Conservation (phyloP, 371 early-diverging fungal species). For the Lichtheimia ramosa region DNA sequence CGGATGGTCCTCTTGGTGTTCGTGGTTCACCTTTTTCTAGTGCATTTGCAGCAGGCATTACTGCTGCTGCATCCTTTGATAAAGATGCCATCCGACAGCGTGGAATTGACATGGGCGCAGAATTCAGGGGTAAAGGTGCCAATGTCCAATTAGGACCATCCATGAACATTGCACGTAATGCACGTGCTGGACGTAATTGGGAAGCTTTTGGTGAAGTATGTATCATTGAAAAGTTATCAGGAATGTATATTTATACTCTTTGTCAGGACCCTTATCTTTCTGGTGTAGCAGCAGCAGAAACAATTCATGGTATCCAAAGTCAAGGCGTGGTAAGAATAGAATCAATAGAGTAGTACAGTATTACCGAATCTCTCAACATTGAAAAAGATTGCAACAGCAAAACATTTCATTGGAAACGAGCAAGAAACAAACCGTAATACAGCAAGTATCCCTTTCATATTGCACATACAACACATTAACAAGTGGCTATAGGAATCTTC, state of each 20-base stretch:
- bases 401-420: conserved; percentile 55
- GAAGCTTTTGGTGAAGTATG: conserved; percentile 55
- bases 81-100: conserved; percentile 39
- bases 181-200: conserved; percentile 53
- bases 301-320: conserved; percentile 34
- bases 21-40: conserved; percentile 38
- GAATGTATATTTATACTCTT: not conserved
- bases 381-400: conserved; percentile 47
- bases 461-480: conserved; percentile 15
- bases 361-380: not conserved
- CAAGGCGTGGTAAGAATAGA: conserved; percentile 37
- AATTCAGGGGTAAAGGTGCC: conserved; percentile 51
- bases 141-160: conserved; percentile 49
- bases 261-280: conserved; percentile 50
- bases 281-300: conserved; percentile 30
- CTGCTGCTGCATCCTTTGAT: conserved; percentile 57
- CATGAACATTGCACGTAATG: conserved; percentile 4
- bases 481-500: conserved; percentile 40
- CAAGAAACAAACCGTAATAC: conserved; percentile 38
- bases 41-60: conserved; percentile 53
- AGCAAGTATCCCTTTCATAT: conserved; percentile 6
- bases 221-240: not conserved
- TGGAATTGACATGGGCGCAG: conserved; percentile 52
- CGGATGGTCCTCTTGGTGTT: conserved; percentile 59
- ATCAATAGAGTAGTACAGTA: not conserved